phyloP scores from a whole-genome alignment of 805 yeast genomes.

The Candida yuanshanica region DNA sequence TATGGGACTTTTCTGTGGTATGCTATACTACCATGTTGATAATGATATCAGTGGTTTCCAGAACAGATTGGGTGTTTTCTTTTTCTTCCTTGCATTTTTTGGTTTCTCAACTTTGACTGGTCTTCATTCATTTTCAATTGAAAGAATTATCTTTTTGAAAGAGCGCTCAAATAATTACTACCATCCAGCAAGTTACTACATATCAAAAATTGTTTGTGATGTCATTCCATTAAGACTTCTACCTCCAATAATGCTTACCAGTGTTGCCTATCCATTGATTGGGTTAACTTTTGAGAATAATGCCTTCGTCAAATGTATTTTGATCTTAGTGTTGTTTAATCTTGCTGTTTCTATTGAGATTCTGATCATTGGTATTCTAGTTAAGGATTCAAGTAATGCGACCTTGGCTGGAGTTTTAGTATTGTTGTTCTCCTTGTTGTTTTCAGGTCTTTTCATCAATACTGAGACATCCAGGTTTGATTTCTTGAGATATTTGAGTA shows the following conservation, averaged over 20 bases:
- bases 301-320: slow-evolving; percentile 64
- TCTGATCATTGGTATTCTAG: slow-evolving; percentile 78
- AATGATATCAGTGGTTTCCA: slow-evolving; percentile 96
- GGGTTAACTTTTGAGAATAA: slow-evolving; percentile 77
- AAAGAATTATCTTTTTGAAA: slow-evolving; percentile 82
- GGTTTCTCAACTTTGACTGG: slow-evolving; percentile 95
- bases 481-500: slow-evolving; percentile 77
- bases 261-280: slow-evolving; percentile 84
- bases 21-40: slow-evolving; percentile 71
- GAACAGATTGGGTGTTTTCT: slow-evolving; percentile 88
- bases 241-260: slow-evolving; percentile 81
- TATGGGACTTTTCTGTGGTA: slow-evolving; percentile 82
- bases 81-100: slow-evolving; percentile 83
- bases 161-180: slow-evolving; percentile 95
- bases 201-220: slow-evolving; percentile 84
- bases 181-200: slow-evolving; percentile 77
- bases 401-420: slow-evolving; percentile 83
- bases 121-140: slow-evolving; percentile 80
- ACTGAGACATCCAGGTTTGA: slow-evolving; percentile 59
- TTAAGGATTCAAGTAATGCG: slow-evolving; percentile 89
- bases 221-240: slow-evolving; percentile 85
- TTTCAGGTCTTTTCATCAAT: slow-evolving; percentile 91
- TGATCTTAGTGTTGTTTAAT: slow-evolving; percentile 76
- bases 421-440: slow-evolving; percentile 75
- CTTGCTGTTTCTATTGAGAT: slow-evolving; percentile 81